A percentile compares a stretch with the other conserved stretches of the same genome.
phyloP scores from a whole-genome alignment of 305 asterid species.

The Withania somnifera region DNA sequence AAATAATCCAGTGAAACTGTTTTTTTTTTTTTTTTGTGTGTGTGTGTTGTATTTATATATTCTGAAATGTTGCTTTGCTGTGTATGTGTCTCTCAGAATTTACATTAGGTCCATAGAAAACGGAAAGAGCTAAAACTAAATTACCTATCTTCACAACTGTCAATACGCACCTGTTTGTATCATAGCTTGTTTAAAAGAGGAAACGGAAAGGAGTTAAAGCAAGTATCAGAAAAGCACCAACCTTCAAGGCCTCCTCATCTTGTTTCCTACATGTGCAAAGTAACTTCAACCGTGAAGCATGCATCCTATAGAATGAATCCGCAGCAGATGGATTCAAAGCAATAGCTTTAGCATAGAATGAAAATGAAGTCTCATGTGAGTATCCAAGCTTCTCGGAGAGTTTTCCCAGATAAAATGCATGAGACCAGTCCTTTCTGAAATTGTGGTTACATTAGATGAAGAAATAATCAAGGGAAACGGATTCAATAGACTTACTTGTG shows the following conservation, averaged over 20 bases:
- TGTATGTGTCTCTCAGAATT: background rate
- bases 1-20: background rate
- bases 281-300: slow-evolving; percentile 94
- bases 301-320: slow-evolving; percentile 98
- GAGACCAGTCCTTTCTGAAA: slow-evolving; percentile 97
- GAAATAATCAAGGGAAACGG: slow-evolving; percentile 16
- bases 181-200: background rate
- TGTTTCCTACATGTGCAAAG: slow-evolving; percentile 64
- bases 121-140: background rate
- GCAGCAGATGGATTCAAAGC: slow-evolving; percentile 86
- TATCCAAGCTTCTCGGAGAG: slow-evolving; percentile 87
- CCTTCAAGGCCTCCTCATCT: slow-evolving; percentile 73
- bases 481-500: slow-evolving; percentile 51
- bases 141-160: background rate
- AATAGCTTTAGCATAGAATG: slow-evolving; percentile 81
- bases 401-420: slow-evolving; percentile 89
- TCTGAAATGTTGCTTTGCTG: background rate
- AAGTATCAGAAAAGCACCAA: slow-evolving; percentile 14
- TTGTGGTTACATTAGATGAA: slow-evolving; percentile 10
- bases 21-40: too few species aligned
- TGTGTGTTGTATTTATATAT: background rate
- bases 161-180: background rate
- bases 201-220: slow-evolving; percentile 1
- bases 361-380: slow-evolving; percentile 52
- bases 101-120: background rate